phyloP scores from a whole-genome alignment of 805 yeast species.

The Phaffomyces antillensis region DNA sequence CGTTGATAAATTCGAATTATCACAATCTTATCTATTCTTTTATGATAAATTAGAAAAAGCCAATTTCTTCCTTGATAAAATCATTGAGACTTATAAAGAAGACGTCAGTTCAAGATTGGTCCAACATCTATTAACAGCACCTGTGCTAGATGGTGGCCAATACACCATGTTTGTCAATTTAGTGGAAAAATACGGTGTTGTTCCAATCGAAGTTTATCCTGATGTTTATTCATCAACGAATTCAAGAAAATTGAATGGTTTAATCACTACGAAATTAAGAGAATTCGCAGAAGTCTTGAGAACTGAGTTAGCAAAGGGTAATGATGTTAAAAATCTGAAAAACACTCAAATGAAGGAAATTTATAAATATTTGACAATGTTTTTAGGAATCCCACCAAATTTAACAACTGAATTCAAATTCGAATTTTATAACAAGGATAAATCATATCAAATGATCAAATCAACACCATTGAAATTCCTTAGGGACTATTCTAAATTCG shows the following conservation, averaged over 20 bases:
- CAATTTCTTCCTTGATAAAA: slow-evolving; percentile 71
- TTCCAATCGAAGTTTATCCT: slow-evolving; percentile 68
- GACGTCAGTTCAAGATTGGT: slow-evolving; percentile 65
- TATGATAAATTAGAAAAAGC: slow-evolving; percentile 84
- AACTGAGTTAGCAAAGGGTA: slow-evolving; percentile 10
- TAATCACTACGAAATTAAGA: slow-evolving; percentile 63
- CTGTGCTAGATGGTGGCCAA: slow-evolving; percentile 83
- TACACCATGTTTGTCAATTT: slow-evolving; percentile 77
- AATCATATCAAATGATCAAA: slow-evolving; percentile 38
- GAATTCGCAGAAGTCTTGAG: slow-evolving; percentile 73
- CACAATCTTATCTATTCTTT: slow-evolving; percentile 75
- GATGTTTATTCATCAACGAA: slow-evolving; percentile 54
- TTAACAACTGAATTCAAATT: slow-evolving; percentile 61
- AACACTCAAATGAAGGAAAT: slow-evolving; percentile 53
- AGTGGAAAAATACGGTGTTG: slow-evolving; percentile 72
- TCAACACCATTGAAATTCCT: slow-evolving; percentile 65
- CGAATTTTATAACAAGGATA: slow-evolving; percentile 72
- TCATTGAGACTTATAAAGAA: slow-evolving; percentile 60
- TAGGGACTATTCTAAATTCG: slow-evolving; percentile 42
- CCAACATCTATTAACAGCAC: slow-evolving; percentile 55
- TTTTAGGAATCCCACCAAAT: slow-evolving; percentile 74
- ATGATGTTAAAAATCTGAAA: slow-evolving; percentile 26
- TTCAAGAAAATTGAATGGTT: slow-evolving; percentile 45
- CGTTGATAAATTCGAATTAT: slow-evolving; percentile 61
- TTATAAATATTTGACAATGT: slow-evolving; percentile 57